Base-by-base conservation (phyloP, 352 stramenopile species). In the Phytophthora capsici region DNA sequence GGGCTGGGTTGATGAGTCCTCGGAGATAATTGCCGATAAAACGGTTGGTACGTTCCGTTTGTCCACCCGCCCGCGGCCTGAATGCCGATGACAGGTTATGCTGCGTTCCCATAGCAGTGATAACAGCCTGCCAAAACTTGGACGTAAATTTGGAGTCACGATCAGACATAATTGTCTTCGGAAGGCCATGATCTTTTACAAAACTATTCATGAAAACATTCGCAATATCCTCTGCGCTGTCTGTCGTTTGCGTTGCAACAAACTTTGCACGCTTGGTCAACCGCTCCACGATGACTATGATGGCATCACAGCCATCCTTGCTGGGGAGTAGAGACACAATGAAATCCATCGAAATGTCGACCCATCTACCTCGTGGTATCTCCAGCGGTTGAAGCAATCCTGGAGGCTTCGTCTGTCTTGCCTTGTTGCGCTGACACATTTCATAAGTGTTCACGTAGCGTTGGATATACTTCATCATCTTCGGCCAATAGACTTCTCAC, bases 381-480 rank as follows among this genome's bases (percentile, higher is more conserved):
- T 41, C 14, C 36, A 41, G n/a, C 13, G 36, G 36, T 41, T 41
- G 36, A 41, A 41, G 36, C 19, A 41, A 19, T 19, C 36, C 36
- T 2, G 14, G 14, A 17, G 10, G 34, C 34, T 40, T 40, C 2
- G 34, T 61, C 53, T 71, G 40, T 30, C 55, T 48, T 3, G 40
- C 43, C 23, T 60, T 61, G 22, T 67, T 57, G 30, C 58, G 41
- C 26, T 57, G 49, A 40, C 43, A 61, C 49, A 56, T 50, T 28
- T 61, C 41, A 45, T n/a, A 61, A 5, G 32, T 67, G 32, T 51
- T 61, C 14, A 56, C 49, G 49, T 62, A 71, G 28, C 54, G 55
- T 41, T 71, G 40, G 13, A 66, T 66, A 8, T 66, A 66, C 55
- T 60, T 70, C 17, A 20, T 30, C 49, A 60, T 57, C 10, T 17